A percentile compares a stretch with the other conserved stretches of the same genome.
Evolutionary conservation across 352 stramenopile species (phyloP).

Genomic region (Pythium utonaiense): DNA sequence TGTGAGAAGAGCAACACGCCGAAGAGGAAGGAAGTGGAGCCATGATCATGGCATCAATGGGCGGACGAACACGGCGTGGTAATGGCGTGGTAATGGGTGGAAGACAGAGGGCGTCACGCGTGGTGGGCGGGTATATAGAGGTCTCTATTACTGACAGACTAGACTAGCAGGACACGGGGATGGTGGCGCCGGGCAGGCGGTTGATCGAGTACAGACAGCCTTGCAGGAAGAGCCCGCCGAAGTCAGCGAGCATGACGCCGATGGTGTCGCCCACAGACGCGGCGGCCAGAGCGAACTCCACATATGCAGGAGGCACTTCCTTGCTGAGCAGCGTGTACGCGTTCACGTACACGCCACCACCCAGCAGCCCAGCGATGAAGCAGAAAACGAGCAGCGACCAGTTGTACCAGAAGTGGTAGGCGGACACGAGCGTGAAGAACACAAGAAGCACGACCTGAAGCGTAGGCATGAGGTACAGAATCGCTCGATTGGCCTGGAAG

Average conservation of each 20-base stretch:
- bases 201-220: constrained; percentile 90
- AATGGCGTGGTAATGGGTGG: too few relatives aligned
- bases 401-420: constrained; percentile 85
- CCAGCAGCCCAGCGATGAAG: constrained; percentile 87
- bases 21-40: background rate
- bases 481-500: constrained; percentile 56
- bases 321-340: constrained; percentile 87
- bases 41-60: background rate
- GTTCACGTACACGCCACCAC: constrained; percentile 90
- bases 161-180: constrained; percentile 50
- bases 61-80: background rate
- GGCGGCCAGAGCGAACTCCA: constrained; percentile 86
- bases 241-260: constrained; percentile 89
- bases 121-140: too few relatives aligned
- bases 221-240: constrained; percentile 87
- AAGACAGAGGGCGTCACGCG: too few relatives aligned
- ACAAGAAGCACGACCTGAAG: constrained; percentile 84
- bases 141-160: background rate
- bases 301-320: constrained; percentile 61
- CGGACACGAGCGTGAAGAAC: constrained; percentile 85
- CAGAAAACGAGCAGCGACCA: constrained; percentile 75
- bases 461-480: constrained; percentile 88
- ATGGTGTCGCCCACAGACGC: constrained; percentile 89
- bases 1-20: background rate
- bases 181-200: constrained; percentile 51